A percentile compares a stretch with the other conserved stretches of the same genome.
These are phyloP conservation scores for Scolecobasidium constrictum DNA, from an alignment of 2,329 filamentous ascomycete species.

Conservation along the genomic window DNA sequence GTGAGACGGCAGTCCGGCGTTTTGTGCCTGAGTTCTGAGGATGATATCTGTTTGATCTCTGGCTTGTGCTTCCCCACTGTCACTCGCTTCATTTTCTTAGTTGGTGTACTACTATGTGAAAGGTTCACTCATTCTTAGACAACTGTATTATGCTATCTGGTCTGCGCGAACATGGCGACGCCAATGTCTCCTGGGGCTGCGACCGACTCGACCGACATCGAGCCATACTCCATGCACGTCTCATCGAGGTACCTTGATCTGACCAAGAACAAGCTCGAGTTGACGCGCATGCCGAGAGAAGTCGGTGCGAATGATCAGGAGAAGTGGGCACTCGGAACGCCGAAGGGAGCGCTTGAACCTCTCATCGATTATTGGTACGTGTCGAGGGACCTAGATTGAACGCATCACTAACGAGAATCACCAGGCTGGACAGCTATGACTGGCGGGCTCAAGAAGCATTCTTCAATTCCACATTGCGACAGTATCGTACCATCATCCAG, in stretches of 20 bases:
- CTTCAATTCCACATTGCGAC: slow-evolving; percentile 44
- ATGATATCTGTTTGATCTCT: too few relatives aligned
- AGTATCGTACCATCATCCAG: slow-evolving; percentile 35
- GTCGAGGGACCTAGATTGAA: too few relatives aligned
- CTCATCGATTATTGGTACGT: slow-evolving; percentile 53
- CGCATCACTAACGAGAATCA: slow-evolving; percentile 16
- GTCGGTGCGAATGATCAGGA: slow-evolving; percentile 34
- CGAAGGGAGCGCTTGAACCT: slow-evolving; percentile 51
- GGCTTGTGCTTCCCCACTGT: too few relatives aligned
- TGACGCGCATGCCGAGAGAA: slow-evolving; percentile 54
- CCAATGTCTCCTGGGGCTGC: background rate
- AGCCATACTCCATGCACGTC: slow-evolving; percentile 51
- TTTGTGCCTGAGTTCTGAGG: too few relatives aligned
- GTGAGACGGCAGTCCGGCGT: too few relatives aligned
- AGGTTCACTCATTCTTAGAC: too few relatives aligned
- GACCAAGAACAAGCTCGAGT: slow-evolving; percentile 55
- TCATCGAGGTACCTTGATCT: slow-evolving; percentile 57
- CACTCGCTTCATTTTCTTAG: too few relatives aligned
- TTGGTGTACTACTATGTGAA: too few relatives aligned
- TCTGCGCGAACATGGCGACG: background rate
- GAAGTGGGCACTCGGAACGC: slow-evolving; percentile 44
- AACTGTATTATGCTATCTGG: too few relatives aligned
- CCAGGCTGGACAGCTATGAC: slow-evolving; percentile 53
- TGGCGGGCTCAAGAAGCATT: slow-evolving; percentile 50
- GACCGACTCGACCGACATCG: slow-evolving; percentile 5